A percentile compares a stretch with the other conserved stretches of the same genome.
phyloP scores from a whole-genome alignment of 2,329 filamentous ascomycete genomes.

The Cercospora berteroae region DNA sequence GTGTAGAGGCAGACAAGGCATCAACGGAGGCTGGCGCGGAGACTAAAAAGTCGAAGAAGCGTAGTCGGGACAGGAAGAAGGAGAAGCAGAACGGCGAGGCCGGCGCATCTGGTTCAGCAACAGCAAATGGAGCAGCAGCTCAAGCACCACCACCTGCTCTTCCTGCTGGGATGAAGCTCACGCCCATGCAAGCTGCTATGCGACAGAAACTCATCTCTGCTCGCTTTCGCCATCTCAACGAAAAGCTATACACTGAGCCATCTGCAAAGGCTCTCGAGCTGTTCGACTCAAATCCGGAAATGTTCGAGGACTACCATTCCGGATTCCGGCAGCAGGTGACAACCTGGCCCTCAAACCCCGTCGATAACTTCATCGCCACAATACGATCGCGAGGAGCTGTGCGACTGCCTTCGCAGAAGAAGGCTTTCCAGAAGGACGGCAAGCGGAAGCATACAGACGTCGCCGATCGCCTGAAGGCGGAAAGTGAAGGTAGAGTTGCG shows the following conservation, averaged over 20 bases:
- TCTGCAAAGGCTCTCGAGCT: constrained; percentile 79
- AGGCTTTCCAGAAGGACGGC: constrained; percentile 28
- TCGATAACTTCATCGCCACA: constrained; percentile 76
- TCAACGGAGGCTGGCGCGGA: constrained; percentile 24
- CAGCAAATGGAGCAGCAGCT: constrained; percentile 1
- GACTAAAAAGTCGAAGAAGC: constrained; percentile 35
- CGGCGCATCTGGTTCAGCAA: not conserved
- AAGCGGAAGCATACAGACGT: constrained; percentile 44
- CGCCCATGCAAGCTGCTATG: constrained; percentile 91
- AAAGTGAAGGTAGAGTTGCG: constrained; percentile 30
- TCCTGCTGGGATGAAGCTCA: constrained; percentile 62
- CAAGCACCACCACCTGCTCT: constrained; percentile 34
- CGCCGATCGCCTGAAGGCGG: constrained; percentile 14
- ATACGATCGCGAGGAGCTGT: constrained; percentile 67
- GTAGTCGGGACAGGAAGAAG: constrained; percentile 34
- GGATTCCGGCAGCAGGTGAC: constrained; percentile 94
- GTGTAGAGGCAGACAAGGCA: not conserved
- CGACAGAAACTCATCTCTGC: constrained; percentile 90
- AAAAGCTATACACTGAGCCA: constrained; percentile 90
- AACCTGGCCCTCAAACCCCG: constrained; percentile 94
- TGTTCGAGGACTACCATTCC: constrained; percentile 94
- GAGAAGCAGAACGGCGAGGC: constrained; percentile 30
- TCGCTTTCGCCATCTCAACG: constrained; percentile 94
- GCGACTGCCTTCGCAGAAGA: constrained; percentile 37
- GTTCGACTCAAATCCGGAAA: constrained; percentile 81